Evolutionary conservation across 495 filamentous ascomycete species (phyloP).

Genomic region (Lepidopterella palustris): DNA sequence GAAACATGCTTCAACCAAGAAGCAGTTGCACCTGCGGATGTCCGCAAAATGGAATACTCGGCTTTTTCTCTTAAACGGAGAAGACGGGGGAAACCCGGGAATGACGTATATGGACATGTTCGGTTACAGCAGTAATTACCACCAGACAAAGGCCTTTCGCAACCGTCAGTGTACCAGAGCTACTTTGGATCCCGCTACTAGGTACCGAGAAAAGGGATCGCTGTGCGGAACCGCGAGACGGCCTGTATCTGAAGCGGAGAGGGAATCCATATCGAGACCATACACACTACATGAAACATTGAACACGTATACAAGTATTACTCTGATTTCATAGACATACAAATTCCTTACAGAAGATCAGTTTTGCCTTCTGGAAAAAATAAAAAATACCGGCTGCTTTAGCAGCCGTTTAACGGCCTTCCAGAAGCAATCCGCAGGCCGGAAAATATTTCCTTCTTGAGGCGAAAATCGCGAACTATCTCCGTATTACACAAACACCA

Average conservation of each 20-base stretch:
- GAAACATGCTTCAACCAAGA: neutral
- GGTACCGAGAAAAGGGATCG: neutral
- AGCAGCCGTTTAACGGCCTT: neutral
- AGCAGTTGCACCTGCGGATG: neutral
- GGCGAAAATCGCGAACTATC: constrained; percentile 5
- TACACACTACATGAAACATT: neutral
- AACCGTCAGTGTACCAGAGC: neutral
- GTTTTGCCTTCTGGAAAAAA: neutral
- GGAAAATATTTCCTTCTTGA: constrained; percentile 18
- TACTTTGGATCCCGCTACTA: neutral
- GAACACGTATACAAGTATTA: neutral
- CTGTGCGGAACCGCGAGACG: neutral
- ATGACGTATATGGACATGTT: neutral
- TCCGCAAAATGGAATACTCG: neutral
- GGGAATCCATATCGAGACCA: neutral
- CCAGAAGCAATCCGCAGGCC: neutral
- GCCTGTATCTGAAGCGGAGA: neutral
- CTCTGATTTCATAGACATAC: too few species aligned
- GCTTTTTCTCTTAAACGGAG: neutral
- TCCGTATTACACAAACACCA: too few species aligned
- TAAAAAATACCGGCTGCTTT: neutral
- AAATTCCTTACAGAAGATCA: neutral
- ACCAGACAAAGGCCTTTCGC: neutral
- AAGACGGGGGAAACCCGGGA: neutral
- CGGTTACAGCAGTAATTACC: neutral